These are phyloP conservation scores for Cryptococcus sp. DNA, from an alignment of 1,284 basidiomycete genomes.

Conservation along the genomic window DNA sequence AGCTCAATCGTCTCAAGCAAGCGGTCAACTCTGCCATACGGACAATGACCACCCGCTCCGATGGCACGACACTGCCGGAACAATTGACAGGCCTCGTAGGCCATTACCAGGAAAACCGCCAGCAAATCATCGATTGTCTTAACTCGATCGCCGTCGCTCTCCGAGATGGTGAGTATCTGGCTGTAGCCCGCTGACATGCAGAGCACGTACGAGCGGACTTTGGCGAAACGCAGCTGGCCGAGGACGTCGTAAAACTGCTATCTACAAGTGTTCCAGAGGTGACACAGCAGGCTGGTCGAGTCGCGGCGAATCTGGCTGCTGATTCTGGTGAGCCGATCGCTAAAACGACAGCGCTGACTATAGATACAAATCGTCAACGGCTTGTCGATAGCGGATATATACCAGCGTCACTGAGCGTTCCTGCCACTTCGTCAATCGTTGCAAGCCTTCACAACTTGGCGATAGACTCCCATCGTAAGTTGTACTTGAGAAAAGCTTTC, in stretches of 20 bases:
- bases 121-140: slow-evolving; percentile 12
- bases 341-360: neutral
- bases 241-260: slow-evolving; percentile 3
- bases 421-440: slow-evolving; percentile 19
- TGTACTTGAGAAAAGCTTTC: neutral
- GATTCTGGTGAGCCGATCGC: slow-evolving; percentile 30
- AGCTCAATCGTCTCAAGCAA: no score
- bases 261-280: slow-evolving; percentile 2
- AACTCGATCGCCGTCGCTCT: slow-evolving; percentile 20
- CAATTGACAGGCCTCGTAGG: no score
- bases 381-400: slow-evolving; percentile 24
- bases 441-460: slow-evolving; percentile 42
- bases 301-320: slow-evolving; percentile 42
- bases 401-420: slow-evolving; percentile 1
- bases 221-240: slow-evolving; percentile 2
- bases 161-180: slow-evolving; percentile 22
- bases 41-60: no score
- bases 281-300: slow-evolving; percentile 34
- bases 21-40: no score
- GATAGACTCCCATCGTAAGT: slow-evolving; percentile 35
- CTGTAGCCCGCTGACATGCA: neutral
- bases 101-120: no score
- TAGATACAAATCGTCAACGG: slow-evolving; percentile 29
- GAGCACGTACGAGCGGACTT: neutral
- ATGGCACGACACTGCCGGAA: no score